Conservation (phyloP, 352 stramenopile genomes). For the Pythium phragmiticola region DNA sequence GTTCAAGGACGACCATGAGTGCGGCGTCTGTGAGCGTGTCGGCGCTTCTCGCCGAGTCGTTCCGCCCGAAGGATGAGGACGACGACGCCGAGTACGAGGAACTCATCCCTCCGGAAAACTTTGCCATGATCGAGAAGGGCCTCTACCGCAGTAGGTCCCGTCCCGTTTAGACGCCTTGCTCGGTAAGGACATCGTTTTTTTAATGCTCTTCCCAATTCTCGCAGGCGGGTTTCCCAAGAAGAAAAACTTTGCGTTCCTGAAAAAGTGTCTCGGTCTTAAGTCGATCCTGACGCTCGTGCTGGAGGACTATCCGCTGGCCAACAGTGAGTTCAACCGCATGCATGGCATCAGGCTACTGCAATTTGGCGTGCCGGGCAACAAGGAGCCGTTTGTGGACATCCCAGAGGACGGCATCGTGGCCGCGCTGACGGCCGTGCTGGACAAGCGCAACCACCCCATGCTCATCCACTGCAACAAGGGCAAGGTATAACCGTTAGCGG, state of each 20-base stretch:
- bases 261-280: conserved; percentile 68
- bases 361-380: conserved; percentile 86
- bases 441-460: conserved; percentile 85
- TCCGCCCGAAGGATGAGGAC: conserved; percentile 44
- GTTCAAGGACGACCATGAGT: conserved; percentile 4
- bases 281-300: conserved; percentile 86
- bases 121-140: conserved; percentile 85
- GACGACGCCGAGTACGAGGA: conserved; percentile 77
- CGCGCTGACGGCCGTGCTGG: conserved; percentile 72
- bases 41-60: conserved; percentile 15
- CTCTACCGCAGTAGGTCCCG: conserved; percentile 71
- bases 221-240: conserved; percentile 85
- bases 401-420: conserved; percentile 74
- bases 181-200: too few relatives aligned
- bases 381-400: conserved; percentile 88
- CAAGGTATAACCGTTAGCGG: conserved; percentile 38
- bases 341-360: conserved; percentile 80
- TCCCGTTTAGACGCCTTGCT: not conserved
- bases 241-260: conserved; percentile 87
- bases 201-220: not conserved
- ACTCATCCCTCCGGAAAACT: conserved; percentile 87
- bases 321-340: conserved; percentile 79
- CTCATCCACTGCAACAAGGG: conserved; percentile 89
- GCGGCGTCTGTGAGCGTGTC: conserved; percentile 12
- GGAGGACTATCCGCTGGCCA: conserved; percentile 85